phyloP scores from a whole-genome alignment of 345 rosid species.

The Carallia pectinifolia region DNA sequence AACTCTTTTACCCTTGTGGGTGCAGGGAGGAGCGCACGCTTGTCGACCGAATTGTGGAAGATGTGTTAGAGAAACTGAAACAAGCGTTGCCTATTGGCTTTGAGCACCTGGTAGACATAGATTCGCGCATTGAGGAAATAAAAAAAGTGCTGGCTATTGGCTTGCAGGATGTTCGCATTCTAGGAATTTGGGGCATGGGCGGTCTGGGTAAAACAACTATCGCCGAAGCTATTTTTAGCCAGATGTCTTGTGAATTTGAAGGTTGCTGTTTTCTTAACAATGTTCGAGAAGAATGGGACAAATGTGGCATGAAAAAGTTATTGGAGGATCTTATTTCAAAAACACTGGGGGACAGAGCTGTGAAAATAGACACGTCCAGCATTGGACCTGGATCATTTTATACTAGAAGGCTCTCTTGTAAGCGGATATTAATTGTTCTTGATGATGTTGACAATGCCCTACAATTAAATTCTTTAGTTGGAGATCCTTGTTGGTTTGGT shows the following conservation, averaged over 20 bases:
- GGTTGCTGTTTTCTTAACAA: not conserved
- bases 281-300: not conserved
- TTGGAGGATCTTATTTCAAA: slow-evolving; percentile 1
- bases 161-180: not conserved
- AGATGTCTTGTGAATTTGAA: not conserved
- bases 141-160: not conserved
- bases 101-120: not conserved
- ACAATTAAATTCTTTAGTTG: not conserved
- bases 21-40: not conserved
- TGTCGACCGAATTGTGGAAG: not conserved
- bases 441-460: not conserved
- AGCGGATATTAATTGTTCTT: not conserved
- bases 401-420: not conserved
- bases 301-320: not conserved
- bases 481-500: not conserved
- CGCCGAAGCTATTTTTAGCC: not conserved
- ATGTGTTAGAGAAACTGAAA: not conserved
- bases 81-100: not conserved
- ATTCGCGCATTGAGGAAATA: not conserved
- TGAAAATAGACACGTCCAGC: not conserved
- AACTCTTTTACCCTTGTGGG: no score
- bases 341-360: not conserved
- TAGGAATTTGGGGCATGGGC: not conserved
- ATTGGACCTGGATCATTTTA: not conserved
- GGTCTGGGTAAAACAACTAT: not conserved